phyloP scores from a whole-genome alignment of 352 stramenopile genomes.

The Phytophthora cryptogea region DNA sequence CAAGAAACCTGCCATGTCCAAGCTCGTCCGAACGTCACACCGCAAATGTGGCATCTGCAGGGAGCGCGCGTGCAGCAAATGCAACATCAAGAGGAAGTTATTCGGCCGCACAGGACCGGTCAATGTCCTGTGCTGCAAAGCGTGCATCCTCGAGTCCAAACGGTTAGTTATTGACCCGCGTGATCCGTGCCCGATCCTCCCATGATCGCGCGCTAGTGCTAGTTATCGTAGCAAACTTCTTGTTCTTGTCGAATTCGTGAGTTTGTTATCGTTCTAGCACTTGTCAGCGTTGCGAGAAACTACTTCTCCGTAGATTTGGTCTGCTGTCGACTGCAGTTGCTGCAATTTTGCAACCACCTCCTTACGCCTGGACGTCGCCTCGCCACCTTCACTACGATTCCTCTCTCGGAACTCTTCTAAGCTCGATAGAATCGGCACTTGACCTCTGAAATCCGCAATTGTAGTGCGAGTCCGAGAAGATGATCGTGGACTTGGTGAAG shows the following conservation, averaged over 20 bases:
- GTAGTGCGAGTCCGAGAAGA: background rate
- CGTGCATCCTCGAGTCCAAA: conserved; percentile 46
- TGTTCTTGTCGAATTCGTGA: background rate
- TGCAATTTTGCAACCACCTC: background rate
- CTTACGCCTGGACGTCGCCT: background rate
- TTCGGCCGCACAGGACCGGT: conserved; percentile 34
- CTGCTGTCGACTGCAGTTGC: conserved; percentile 3
- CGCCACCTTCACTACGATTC: background rate
- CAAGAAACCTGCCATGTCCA: conserved; percentile 26
- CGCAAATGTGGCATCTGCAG: conserved; percentile 42
- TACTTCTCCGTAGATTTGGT: conserved; percentile 16
- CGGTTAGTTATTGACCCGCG: conserved; percentile 38
- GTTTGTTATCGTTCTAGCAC: background rate
- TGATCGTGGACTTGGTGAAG: background rate
- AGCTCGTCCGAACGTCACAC: conserved; percentile 29
- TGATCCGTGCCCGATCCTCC: conserved; percentile 43
- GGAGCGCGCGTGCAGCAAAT: conserved; percentile 40
- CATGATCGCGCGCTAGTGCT: background rate
- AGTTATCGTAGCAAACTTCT: conserved; percentile 6
- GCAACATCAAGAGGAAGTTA: conserved; percentile 44
- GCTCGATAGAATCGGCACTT: background rate
- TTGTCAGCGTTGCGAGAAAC: background rate
- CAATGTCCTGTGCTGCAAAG: conserved; percentile 40
- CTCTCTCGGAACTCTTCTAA: background rate
- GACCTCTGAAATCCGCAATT: conserved; percentile 1